Conservation (phyloP, 1,284 basidiomycete genomes). For the Wolfiporia cocos region DNA sequence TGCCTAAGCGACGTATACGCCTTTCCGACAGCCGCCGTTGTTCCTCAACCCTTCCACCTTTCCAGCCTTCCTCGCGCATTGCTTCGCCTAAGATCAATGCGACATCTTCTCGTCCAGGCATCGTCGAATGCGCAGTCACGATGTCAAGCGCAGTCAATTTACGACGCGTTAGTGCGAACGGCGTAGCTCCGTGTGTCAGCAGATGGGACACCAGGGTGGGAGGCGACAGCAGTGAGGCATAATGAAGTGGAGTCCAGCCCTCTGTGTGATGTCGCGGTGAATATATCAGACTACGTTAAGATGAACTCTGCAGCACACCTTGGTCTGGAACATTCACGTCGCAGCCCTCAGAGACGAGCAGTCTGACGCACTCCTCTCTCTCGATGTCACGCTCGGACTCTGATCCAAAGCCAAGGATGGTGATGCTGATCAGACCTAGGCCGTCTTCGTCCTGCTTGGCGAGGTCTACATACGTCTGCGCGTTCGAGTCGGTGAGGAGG, state of each 20-base stretch:
- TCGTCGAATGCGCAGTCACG: conserved; percentile 69
- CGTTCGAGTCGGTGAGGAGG: conserved; percentile 65
- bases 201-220: conserved; percentile 90
- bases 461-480: conserved; percentile 64
- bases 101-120: conserved; percentile 78
- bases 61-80: conserved; percentile 75
- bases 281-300: conserved; percentile 3
- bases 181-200: conserved; percentile 86
- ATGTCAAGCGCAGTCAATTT: conserved; percentile 84
- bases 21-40: conserved; percentile 52
- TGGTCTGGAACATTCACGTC: conserved; percentile 61
- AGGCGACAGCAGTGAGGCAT: conserved; percentile 85
- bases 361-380: conserved; percentile 80
- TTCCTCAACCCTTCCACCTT: conserved; percentile 60
- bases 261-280: too few relatives aligned
- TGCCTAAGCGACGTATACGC: conserved; percentile 48
- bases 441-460: conserved; percentile 77
- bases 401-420: conserved; percentile 81
- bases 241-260: conserved; percentile 95
- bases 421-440: conserved; percentile 68
- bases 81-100: conserved; percentile 75
- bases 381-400: conserved; percentile 80
- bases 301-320: conserved; percentile 35
- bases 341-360: conserved; percentile 76
- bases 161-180: conserved; percentile 67